Conservation (phyloP, 148 eudicot species). For the Heliosperma pusillum region DNA sequence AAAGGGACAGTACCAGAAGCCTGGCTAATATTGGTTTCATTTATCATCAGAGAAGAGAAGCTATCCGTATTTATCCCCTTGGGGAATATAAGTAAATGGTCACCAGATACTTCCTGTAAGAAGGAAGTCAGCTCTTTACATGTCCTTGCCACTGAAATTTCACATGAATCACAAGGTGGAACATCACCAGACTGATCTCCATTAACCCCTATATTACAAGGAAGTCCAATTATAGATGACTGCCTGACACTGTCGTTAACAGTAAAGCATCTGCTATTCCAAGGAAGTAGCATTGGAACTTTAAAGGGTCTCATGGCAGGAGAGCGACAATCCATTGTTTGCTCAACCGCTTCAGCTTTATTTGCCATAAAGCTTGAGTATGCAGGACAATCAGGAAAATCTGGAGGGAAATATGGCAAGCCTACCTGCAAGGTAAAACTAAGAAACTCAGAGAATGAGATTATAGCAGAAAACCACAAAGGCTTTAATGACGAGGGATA, state of each 20-base stretch:
- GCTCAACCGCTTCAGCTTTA: slow-evolving; percentile 38
- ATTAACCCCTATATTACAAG: not conserved
- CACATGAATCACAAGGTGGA: slow-evolving; percentile 22
- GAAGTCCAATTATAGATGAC: slow-evolving; percentile 17
- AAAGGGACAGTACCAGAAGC: slow-evolving; percentile 23
- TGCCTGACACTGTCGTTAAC: slow-evolving; percentile 15
- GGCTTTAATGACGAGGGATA: slow-evolving; percentile 3
- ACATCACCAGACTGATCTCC: slow-evolving; percentile 17
- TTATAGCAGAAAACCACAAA: not conserved
- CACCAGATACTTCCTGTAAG: slow-evolving; percentile 33
- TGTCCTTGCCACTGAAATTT: slow-evolving; percentile 60
- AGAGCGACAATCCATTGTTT: slow-evolving; percentile 42
- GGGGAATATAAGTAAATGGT: slow-evolving; percentile 47
- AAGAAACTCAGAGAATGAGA: not conserved
- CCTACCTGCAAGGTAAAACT: slow-evolving; percentile 51
- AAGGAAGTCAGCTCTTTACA: slow-evolving; percentile 39
- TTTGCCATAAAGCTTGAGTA: slow-evolving; percentile 48
- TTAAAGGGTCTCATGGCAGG: slow-evolving; percentile 46
- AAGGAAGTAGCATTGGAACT: slow-evolving; percentile 68
- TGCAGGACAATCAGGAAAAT: slow-evolving; percentile 78
- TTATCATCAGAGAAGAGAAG: slow-evolving; percentile 44
- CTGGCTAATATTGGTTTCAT: slow-evolving; percentile 40
- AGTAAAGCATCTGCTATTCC: slow-evolving; percentile 46
- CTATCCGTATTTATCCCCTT: slow-evolving; percentile 23
- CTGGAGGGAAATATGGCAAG: slow-evolving; percentile 70